Conservation (phyloP, 2,329 filamentous ascomycete species). For the Cladosporium halotolerans region DNA sequence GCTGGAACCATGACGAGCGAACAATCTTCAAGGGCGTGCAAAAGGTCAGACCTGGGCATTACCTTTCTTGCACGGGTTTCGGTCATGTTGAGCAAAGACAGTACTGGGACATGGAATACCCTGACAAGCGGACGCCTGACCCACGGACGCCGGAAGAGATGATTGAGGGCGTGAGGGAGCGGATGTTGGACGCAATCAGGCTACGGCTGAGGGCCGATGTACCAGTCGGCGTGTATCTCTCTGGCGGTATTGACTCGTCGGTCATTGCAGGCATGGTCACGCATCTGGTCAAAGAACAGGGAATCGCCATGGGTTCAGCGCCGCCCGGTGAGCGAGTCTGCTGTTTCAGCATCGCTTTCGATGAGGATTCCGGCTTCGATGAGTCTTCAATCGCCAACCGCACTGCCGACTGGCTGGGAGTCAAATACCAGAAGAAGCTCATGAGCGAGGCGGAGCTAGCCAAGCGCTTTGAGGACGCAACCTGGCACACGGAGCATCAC, state of each 20-base stretch:
- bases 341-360: conserved; percentile 51
- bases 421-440: conserved; percentile 38
- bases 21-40: conserved; percentile 48
- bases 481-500: conserved; percentile 41
- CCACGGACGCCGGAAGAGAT: conserved; percentile 46
- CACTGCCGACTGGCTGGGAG: conserved; percentile 44
- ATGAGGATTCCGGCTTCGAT: conserved; percentile 43
- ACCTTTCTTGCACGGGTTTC: conserved; percentile 36
- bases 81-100: conserved; percentile 34
- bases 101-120: conserved; percentile 51
- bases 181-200: conserved; percentile 47
- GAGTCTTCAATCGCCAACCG: conserved; percentile 45
- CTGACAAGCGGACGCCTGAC: conserved; percentile 43
- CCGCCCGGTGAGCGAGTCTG: conserved; percentile 34
- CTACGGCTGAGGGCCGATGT: conserved; percentile 52
- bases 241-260: conserved; percentile 54
- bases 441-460: conserved; percentile 42
- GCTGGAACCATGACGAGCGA: conserved; percentile 40
- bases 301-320: conserved; percentile 43
- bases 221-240: conserved; percentile 51
- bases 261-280: conserved; percentile 51
- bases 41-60: conserved; percentile 41
- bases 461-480: conserved; percentile 38
- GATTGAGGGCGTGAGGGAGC: conserved; percentile 44
- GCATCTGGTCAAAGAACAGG: conserved; percentile 44